Evolutionary conservation across 2,329 filamentous ascomycete species (phyloP).

Genomic region (Chrysoporthe deuterocubensis): DNA sequence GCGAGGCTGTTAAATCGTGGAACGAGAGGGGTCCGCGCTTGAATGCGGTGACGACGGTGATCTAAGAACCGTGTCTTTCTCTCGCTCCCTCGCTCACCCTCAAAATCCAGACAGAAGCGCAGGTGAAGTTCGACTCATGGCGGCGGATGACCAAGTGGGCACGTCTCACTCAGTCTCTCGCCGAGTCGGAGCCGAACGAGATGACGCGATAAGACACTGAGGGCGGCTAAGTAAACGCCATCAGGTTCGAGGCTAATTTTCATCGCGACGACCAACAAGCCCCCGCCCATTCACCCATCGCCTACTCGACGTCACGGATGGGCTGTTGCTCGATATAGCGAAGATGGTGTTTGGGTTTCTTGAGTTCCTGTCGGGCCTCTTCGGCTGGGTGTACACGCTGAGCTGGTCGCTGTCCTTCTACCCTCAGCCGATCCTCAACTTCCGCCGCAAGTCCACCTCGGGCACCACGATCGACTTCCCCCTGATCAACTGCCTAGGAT

Average conservation of each 20-base stretch:
- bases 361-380: constrained; percentile 56
- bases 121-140: neutral
- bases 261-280: neutral
- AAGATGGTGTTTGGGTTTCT: constrained; percentile 44
- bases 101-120: no score
- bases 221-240: neutral
- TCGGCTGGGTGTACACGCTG: constrained; percentile 76
- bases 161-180: neutral
- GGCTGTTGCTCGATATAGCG: neutral
- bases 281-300: neutral
- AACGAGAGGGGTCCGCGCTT: no score
- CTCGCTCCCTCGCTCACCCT: neutral
- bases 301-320: neutral
- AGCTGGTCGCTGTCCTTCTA: constrained; percentile 92
- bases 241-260: neutral
- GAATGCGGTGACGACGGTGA: neutral
- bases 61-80: neutral
- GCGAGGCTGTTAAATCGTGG: no score
- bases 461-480: constrained; percentile 91
- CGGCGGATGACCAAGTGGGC: neutral
- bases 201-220: constrained; percentile 10
- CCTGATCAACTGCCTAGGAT: constrained; percentile 72
- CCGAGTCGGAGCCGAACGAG: constrained; percentile 9
- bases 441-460: constrained; percentile 72
- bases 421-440: constrained; percentile 85